Base-by-base conservation (phyloP, 1,284 basidiomycete species). In the Laetiporus sulphureus region DNA sequence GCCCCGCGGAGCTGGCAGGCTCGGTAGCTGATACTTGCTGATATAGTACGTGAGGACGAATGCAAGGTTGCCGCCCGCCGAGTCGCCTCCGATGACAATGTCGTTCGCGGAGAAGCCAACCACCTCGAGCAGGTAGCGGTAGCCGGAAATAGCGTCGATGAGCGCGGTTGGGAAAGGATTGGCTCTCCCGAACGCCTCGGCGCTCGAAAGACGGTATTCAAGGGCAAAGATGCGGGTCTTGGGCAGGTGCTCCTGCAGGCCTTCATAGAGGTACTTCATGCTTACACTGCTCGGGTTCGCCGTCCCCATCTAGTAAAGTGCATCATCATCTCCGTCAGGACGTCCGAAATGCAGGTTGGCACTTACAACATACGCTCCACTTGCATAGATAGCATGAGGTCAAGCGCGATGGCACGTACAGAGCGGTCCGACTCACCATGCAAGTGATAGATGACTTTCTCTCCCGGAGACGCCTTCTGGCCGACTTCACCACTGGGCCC, bases 41-140 rank as follows among this genome's bases (percentile, higher is more conserved):
- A 65, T 49, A 45, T 63, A 64, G 6, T 59, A 58, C 10, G 46
- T 48, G 13, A 64, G 47, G 3, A 69, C 69, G 4, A 75, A 54
- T 0, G 66, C 69, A 12, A 77, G 58, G 51, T 76, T 73, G 0
- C 68, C 76, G 3, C 77, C 77, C 0, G 77, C 75, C 7, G 68
- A 72, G 53, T 79, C 76, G 12, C 76, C 77, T 3, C 58, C 59
- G 20, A 79, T 29, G 21, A 73, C 52, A 42, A 80, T 68, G 50
- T 76, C 65, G 11, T 58, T 48, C n/a, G 67, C 62, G 2, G 50
- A 40, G 38, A 72, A 65, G 0, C 62, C 60, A 22, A 67, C 55
- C 0, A 49, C 49, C 21, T 53, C 45, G 18, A 38, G 13, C 5
- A 24, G 22, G 36, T 25, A 24, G 21, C 23, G 22, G 16, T 38